Base-by-base conservation (phyloP, 768 basidiomycete genomes). In the Lentinus brumalis region DNA sequence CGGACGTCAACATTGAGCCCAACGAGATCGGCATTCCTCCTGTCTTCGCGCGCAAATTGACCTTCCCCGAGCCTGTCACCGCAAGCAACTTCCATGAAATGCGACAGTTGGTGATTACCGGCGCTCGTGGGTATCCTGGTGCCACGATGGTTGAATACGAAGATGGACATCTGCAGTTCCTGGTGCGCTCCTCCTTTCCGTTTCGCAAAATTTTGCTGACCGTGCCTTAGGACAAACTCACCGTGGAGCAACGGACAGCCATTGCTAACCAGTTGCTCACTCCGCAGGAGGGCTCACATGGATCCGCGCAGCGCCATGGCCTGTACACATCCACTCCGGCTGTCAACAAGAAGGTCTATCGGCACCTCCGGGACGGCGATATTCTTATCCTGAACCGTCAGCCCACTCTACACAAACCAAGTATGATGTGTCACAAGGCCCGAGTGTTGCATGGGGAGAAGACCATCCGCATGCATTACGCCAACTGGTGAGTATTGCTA, bases 381-480 rank as follows among this genome's bases (percentile, higher is more conserved):
- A 89, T 96, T 56, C 78, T 99, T 58, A 92, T 99, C 66, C 80
- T 99, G 41, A 99, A 99, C 72, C 91, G 97, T 53, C 97, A 99
- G 78, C 97, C 97, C 7, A 98, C 97, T 1, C 81, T 99, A 54
- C 97, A 99, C 74, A 99, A 99, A 72, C 96, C 97, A 21, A 94
- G 92, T 81, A 99, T 99, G 96, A 99, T 99, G 97, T 89, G 88
- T 8, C 97, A 99, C 73, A 90, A 86, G 67, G 96, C 96, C 15
- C 88, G 89, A 58, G 90, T 98, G 18, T 74, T 99, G 63, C 84
- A 87, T 62, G 97, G 96, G 29, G 97, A 99, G 76, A 99, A 98
- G 80, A 98, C 97, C 0, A 98, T 99, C 72, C 86, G 97, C 14
- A 96, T 99, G 96, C 97, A 99, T 78, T 99, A 99, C 71, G 96